A percentile compares a stretch with the other conserved stretches of the same genome.
phyloP scores from a whole-genome alignment of 805 yeast species.

The Metschnikowia kofuensis region DNA sequence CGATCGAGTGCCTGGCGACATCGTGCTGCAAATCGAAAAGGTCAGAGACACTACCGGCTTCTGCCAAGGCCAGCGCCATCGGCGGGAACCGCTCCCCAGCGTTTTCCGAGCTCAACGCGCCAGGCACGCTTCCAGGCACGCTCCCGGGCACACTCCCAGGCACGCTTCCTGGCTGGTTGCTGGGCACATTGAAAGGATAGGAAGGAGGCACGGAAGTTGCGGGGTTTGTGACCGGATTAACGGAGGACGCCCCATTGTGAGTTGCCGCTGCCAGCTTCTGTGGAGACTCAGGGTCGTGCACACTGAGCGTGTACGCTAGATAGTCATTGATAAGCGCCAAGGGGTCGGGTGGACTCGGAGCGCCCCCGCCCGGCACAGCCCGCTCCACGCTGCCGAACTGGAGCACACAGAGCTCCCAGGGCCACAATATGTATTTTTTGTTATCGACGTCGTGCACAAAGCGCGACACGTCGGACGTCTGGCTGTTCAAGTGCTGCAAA shows the following conservation, averaged over 20 bases:
- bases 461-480: slow-evolving; percentile 59
- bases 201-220: neutral
- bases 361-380: neutral
- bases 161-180: slow-evolving; percentile 4
- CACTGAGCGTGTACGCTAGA: slow-evolving; percentile 15
- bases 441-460: slow-evolving; percentile 53
- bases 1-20: neutral
- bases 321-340: slow-evolving; percentile 34
- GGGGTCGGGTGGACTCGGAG: slow-evolving; percentile 22
- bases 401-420: slow-evolving; percentile 59
- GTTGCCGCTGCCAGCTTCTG: neutral
- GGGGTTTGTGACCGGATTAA: no score
- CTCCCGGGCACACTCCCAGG: neutral
- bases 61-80: slow-evolving; percentile 1
- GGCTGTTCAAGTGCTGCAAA: slow-evolving; percentile 63
- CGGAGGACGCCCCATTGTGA: neutral
- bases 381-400: slow-evolving; percentile 41
- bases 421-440: slow-evolving; percentile 67
- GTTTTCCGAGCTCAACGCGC: neutral
- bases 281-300: slow-evolving; percentile 16
- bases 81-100: neutral
- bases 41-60: neutral
- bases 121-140: neutral
- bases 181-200: slow-evolving; percentile 17
- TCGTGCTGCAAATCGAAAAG: slow-evolving; percentile 7